Evolutionary conservation across 1,284 basidiomycete genomes (phyloP).

Genomic region (Pascua sp.): DNA sequence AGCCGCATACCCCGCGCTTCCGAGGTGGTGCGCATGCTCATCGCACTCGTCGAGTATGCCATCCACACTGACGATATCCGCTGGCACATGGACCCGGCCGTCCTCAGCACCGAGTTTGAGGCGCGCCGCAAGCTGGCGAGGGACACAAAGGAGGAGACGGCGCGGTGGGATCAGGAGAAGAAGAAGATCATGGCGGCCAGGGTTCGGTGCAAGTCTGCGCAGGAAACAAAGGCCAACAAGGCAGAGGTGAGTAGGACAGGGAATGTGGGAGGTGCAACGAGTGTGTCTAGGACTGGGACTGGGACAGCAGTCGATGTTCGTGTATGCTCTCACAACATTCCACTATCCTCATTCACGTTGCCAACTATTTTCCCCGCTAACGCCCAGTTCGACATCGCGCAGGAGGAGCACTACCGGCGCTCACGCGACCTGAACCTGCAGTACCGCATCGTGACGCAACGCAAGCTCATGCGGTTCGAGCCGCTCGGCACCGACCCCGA

Average conservation of each 20-base stretch:
- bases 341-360: too few species aligned
- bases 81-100: conserved; percentile 22
- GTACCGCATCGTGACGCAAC: conserved; percentile 18
- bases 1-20: conserved; percentile 30
- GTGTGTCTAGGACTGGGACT: too few species aligned
- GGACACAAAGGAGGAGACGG: conserved; percentile 18
- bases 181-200: conserved; percentile 30
- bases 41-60: conserved; percentile 30
- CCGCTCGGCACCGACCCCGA: conserved; percentile 36
- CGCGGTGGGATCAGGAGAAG: conserved; percentile 31
- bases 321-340: too few species aligned
- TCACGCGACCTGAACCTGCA: conserved; percentile 22
- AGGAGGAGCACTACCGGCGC: conserved; percentile 22
- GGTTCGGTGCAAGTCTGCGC: conserved; percentile 26
- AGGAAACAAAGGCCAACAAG: conserved; percentile 27
- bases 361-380: not conserved
- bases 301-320: too few species aligned
- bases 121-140: conserved; percentile 8
- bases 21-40: conserved; percentile 42
- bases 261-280: too few species aligned
- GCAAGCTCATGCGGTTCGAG: conserved; percentile 26
- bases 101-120: conserved; percentile 18
- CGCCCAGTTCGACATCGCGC: conserved; percentile 12
- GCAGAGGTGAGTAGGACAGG: conserved; percentile 20
- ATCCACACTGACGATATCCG: conserved; percentile 20